Base-by-base conservation (phyloP, 352 stramenopile species). In the Sclerospora graminicola region DNA sequence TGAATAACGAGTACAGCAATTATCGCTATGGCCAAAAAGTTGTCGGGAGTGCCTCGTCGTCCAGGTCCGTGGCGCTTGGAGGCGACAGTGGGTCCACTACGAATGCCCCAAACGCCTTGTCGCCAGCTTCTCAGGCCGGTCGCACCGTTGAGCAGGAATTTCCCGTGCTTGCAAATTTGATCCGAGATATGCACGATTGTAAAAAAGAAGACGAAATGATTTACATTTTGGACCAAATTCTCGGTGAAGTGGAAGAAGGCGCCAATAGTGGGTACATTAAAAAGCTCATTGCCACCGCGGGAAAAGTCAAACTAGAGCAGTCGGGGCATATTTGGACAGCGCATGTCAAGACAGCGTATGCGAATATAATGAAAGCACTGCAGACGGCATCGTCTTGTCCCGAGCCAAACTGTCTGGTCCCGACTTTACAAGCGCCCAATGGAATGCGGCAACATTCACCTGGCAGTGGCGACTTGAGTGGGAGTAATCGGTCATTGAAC, bases 201-300 rank as follows among this genome's bases (percentile, higher is more conserved):
- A 63, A 78, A 29, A 54, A 76, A 14, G 71, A 80, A 37, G 66
- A 85, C 45, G 79, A 87, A 37, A 82, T 91, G 69, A 74, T 91
- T 31, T 88, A 85, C 51, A 84, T 91, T 27, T 39, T 91, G 31
- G 79, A 91, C 45, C 79, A 89, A 48, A 63, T 91, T 14, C 41
- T 89, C 19, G 76, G 76, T 4, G 79, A 91, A 63, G 73, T 89
- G 19, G 59, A 75, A 28, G 71, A 89, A 32, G 79, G 71, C 6
- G 66, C 71, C 0, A 68, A 49, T 34, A 84, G 60, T 35, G 52
- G 63, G 1, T 76, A 69, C 45, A 70, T 89, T 34, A 89, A 89
- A 60, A 84, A 84, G 41, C 51, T 89, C 1, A 71, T 92, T 41
- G 57, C 77, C 0, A 60, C 77, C 0, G 77, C 75, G 0, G 80